Conservation (phyloP, 1,284 basidiomycete species). For the Tylopilus orsonianus region DNA sequence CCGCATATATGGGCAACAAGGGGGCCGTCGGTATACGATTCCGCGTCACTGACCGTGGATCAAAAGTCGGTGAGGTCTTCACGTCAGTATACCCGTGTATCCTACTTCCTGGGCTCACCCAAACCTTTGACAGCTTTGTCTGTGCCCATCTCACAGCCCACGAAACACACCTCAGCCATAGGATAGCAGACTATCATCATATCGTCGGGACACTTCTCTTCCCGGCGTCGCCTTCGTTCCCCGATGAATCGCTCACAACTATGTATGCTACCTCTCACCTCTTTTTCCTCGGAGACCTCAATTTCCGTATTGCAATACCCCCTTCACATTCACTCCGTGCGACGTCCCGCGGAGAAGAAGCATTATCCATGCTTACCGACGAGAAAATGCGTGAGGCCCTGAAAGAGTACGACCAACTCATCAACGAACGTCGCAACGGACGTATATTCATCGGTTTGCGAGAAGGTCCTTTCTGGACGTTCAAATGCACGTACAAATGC, state of each 20-base stretch:
- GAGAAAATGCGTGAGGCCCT: slow-evolving; percentile 62
- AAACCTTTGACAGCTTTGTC: slow-evolving; percentile 68
- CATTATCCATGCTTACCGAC: slow-evolving; percentile 41
- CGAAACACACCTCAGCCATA: slow-evolving; percentile 65
- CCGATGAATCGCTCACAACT: slow-evolving; percentile 48
- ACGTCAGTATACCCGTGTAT: slow-evolving; percentile 58
- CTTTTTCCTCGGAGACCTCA: slow-evolving; percentile 88
- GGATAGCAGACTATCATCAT: slow-evolving; percentile 80
- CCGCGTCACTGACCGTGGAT: slow-evolving; percentile 58
- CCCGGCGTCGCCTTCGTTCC: slow-evolving; percentile 47
- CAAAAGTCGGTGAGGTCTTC: slow-evolving; percentile 67
- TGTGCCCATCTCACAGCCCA: slow-evolving; percentile 91
- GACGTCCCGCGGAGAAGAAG: slow-evolving; percentile 36
- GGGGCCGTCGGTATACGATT: slow-evolving; percentile 90
- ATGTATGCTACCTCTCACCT: slow-evolving; percentile 82
- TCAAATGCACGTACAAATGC: slow-evolving; percentile 91
- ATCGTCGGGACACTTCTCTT: slow-evolving; percentile 87
- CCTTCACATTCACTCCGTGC: slow-evolving; percentile 44
- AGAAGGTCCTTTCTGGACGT: slow-evolving; percentile 83
- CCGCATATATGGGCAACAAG: slow-evolving; percentile 90
- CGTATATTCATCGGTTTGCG: slow-evolving; percentile 69
- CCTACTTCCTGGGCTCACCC: slow-evolving; percentile 7
- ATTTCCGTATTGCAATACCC: slow-evolving; percentile 77
- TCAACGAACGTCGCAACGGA: slow-evolving; percentile 60
- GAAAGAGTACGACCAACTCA: slow-evolving; percentile 78